phyloP scores from a whole-genome alignment of 2,329 filamentous ascomycete species.

The Penicillium sp. region DNA sequence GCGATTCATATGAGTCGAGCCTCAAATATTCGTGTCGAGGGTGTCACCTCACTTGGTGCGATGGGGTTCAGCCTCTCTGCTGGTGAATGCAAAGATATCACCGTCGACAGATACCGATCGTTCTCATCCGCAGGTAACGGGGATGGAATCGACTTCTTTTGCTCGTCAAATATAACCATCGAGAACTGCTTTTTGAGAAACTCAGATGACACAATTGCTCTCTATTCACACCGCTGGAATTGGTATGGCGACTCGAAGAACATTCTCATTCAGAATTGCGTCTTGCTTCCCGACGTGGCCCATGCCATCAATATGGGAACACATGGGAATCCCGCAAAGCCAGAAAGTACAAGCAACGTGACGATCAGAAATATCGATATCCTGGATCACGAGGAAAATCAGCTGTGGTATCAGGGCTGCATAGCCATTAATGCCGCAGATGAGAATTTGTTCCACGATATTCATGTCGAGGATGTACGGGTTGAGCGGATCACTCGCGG shows the following conservation, averaged over 20 bases:
- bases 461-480: background rate
- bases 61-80: slow-evolving; percentile 5
- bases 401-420: slow-evolving; percentile 10
- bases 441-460: slow-evolving; percentile 9
- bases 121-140: slow-evolving; percentile 30
- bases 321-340: slow-evolving; percentile 4
- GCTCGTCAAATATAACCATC: slow-evolving; percentile 26
- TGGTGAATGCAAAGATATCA: background rate
- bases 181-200: slow-evolving; percentile 46
- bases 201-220: slow-evolving; percentile 46
- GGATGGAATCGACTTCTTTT: slow-evolving; percentile 29
- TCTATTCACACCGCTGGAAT: slow-evolving; percentile 13
- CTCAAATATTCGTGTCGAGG: background rate
- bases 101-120: background rate
- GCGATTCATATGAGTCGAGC: slow-evolving; percentile 4
- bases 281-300: slow-evolving; percentile 5
- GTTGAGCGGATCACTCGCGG: slow-evolving; percentile 25
- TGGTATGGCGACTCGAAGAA: slow-evolving; percentile 35
- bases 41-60: slow-evolving; percentile 2
- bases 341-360: slow-evolving; percentile 9
- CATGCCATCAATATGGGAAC: slow-evolving; percentile 16
- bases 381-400: slow-evolving; percentile 7
- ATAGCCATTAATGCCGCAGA: slow-evolving; percentile 10
- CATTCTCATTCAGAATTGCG: slow-evolving; percentile 18
- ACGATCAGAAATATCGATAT: slow-evolving; percentile 13